phyloP scores from a whole-genome alignment of 2,329 filamentous ascomycete genomes.

The Achaetomium macrosporum region DNA sequence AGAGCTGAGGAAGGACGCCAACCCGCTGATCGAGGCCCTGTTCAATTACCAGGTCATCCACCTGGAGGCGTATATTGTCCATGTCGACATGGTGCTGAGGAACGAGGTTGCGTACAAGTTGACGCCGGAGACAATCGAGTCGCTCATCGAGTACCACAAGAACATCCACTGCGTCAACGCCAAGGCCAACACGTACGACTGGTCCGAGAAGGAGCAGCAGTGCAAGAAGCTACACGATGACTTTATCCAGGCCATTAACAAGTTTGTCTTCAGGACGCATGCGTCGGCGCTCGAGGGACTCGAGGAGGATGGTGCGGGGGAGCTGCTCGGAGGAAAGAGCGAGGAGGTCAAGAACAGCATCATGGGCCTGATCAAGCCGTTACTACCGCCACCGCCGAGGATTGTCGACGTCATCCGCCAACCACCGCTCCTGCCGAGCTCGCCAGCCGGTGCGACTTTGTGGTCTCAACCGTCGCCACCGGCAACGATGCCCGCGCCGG shows the following conservation, averaged over 20 bases:
- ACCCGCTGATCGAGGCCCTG: slow-evolving; percentile 77
- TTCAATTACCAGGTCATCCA: slow-evolving; percentile 92
- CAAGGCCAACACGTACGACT: slow-evolving; percentile 83
- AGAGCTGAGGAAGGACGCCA: slow-evolving; percentile 73
- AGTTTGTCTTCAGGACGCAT: slow-evolving; percentile 88
- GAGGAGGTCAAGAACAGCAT: slow-evolving; percentile 90
- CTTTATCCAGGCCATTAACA: slow-evolving; percentile 94
- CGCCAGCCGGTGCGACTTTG: slow-evolving; percentile 65
- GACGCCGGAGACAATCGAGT: slow-evolving; percentile 87
- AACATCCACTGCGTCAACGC: slow-evolving; percentile 89
- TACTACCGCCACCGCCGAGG: slow-evolving; percentile 80
- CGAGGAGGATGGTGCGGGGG: slow-evolving; percentile 92
- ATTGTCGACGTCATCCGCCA: slow-evolving; percentile 86
- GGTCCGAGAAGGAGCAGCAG: slow-evolving; percentile 94
- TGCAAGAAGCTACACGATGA: slow-evolving; percentile 97
- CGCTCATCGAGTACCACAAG: slow-evolving; percentile 92
- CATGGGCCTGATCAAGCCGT: slow-evolving; percentile 76
- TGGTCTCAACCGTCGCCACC: slow-evolving; percentile 70
- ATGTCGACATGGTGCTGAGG: slow-evolving; percentile 97
- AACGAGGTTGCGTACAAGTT: slow-evolving; percentile 98
- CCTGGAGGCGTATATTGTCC: slow-evolving; percentile 94
- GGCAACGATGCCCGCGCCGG: slow-evolving; percentile 59
- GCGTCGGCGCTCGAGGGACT: slow-evolving; percentile 87
- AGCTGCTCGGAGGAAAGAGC: slow-evolving; percentile 84
- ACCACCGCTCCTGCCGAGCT: slow-evolving; percentile 78